Evolutionary conservation across 257 asterid genomes (phyloP), one percentile per base, ranked within the genome.

Genomic region (Lantana camara): DNA sequence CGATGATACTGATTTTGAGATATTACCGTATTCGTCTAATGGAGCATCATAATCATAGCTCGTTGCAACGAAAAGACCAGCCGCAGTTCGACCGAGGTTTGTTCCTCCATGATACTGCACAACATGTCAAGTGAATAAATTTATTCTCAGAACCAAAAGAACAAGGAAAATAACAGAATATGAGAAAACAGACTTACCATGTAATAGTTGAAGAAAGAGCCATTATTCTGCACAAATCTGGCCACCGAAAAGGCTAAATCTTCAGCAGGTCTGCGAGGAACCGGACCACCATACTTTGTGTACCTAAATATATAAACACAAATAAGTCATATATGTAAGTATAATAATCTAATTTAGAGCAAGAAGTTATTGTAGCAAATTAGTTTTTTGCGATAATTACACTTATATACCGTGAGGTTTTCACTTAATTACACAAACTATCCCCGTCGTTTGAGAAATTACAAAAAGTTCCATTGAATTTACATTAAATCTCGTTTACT

Each of bases 51-150:
- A 85, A 38, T 81, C 94, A 11, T 85, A 85, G 80, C 84, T 85
- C 12, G 95, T 82, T 49, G 95, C 80, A 45, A 87, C 40, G 45
- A 87, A 87, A 68, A 79, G 90, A 41, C 95, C 95, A 46, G 95
- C 60, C 44, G 87, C 68, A 34, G 82, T 79, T 48, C 93, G 75
- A 24, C 88, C 95, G 57, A 87, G 80, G 66, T 87, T 87, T 49
- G 95, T 87, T 48, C 93, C 95, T 44, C 90, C 95, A 29, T 87
- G 95, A 67, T 85, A 87, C 93, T 87, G 71, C 1, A 63, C 37
- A 71, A 27, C 29, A 51, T 63, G 13, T 27, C 4, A 45, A 44
- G 35, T 13, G 38, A 21, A 67, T 17, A 45, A 57, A 24, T 14
- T n/a, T 67, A 21, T 47, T 55, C 51, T 22, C 10, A 5, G 7